Conservation (phyloP, 2,329 filamentous ascomycete genomes). For the Penicillium hesseltinei region DNA sequence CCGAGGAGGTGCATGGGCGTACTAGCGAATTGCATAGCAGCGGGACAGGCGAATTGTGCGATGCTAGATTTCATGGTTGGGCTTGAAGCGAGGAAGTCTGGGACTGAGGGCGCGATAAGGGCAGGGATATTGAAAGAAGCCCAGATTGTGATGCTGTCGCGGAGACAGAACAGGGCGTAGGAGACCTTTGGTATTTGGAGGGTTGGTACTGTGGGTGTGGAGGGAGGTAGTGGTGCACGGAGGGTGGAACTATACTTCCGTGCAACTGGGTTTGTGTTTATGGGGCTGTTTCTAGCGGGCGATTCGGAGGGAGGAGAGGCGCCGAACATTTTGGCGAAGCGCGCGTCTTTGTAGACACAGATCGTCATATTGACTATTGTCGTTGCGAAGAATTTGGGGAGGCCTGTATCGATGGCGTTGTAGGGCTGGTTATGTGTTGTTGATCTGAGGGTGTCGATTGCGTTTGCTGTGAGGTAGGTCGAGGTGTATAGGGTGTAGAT, state of each 20-base stretch:
- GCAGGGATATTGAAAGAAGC: conserved; percentile 88
- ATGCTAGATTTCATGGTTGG: conserved; percentile 54
- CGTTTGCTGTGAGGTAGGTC: conserved; percentile 87
- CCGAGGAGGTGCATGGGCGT: conserved; percentile 85
- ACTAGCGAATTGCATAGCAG: conserved; percentile 72
- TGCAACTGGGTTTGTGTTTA: conserved; percentile 1
- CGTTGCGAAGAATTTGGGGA: conserved; percentile 77
- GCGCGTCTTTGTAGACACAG: conserved; percentile 85
- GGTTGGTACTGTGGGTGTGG: conserved; percentile 19
- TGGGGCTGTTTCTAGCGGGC: conserved; percentile 4
- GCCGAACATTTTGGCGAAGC: conserved; percentile 80
- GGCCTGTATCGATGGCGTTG: conserved; percentile 65
- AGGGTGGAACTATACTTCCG: conserved; percentile 8
- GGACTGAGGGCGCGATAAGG: conserved; percentile 68
- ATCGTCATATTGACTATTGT: conserved; percentile 79
- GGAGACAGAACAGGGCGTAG: conserved; percentile 74
- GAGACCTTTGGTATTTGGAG: conserved; percentile 63
- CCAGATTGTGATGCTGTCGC: conserved; percentile 87
- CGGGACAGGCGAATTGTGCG: conserved; percentile 79
- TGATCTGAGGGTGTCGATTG: conserved; percentile 75
- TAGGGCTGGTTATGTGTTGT: conserved; percentile 60
- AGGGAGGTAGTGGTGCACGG: conserved; percentile 6
- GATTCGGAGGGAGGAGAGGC: conserved; percentile 51
- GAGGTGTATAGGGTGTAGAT: conserved; percentile 70
- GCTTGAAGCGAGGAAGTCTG: conserved; percentile 50